Conservation (phyloP, 257 asterid genomes). For the Petunia axillaris region DNA sequence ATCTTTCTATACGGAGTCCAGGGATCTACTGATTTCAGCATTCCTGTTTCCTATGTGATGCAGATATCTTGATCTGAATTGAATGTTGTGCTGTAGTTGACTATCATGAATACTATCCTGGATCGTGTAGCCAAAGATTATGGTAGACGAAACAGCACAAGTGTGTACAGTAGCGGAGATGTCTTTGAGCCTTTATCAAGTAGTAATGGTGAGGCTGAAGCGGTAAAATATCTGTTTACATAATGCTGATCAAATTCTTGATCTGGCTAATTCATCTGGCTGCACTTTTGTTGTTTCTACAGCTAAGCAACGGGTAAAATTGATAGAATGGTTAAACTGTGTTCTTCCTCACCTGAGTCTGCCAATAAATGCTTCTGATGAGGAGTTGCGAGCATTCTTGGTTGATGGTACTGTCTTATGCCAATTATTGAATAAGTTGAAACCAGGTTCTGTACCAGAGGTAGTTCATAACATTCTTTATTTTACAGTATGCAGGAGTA, state of each 20-base stretch:
- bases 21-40: background rate
- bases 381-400: slow-evolving; percentile 65
- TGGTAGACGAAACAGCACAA: slow-evolving; percentile 42
- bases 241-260: background rate
- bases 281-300: slow-evolving; percentile 28
- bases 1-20: no score
- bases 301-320: slow-evolving; percentile 61
- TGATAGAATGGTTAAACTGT: slow-evolving; percentile 75
- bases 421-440: slow-evolving; percentile 62
- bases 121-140: slow-evolving; percentile 46
- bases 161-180: slow-evolving; percentile 48
- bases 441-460: slow-evolving; percentile 73
- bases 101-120: slow-evolving; percentile 36
- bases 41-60: background rate
- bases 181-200: slow-evolving; percentile 66
- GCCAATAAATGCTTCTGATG: slow-evolving; percentile 74
- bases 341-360: slow-evolving; percentile 58
- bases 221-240: background rate
- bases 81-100: slow-evolving; percentile 12
- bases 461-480: slow-evolving; percentile 36
- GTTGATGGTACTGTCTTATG: slow-evolving; percentile 73
- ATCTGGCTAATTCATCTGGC: background rate
- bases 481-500: slow-evolving; percentile 18
- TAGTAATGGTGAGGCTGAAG: slow-evolving; percentile 53
- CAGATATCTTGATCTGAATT: slow-evolving; percentile 1